Evolutionary conservation across 805 yeast genomes (phyloP), one percentile per base, ranked within the genome.

Genomic region (Zygoascus flipseniorum): DNA sequence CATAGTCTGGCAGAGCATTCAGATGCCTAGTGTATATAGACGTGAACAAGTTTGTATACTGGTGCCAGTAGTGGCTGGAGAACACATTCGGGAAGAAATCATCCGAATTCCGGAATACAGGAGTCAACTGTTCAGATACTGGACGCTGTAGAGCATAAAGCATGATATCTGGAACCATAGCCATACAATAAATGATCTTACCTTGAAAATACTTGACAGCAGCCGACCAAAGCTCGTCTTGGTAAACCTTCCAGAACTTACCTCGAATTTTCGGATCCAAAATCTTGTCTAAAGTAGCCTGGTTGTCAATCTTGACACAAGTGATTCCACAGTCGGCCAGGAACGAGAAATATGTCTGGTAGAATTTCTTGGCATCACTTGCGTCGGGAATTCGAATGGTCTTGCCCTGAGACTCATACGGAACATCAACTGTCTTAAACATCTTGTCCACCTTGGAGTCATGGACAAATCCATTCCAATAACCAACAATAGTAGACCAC

Each of bases 401-500:
- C 10, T 47, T 41, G 31, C 50, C 52, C 11, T 19, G 19, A 16
- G 20, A n/a, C 8, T 26, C 42, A 18, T 50, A 39, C 11, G 48
- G 48, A 37, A 31, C 54, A 41, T 54, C 52, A 31, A 56, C 41
- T 13, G 59, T 56, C 35, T 53, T 48, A 47, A 59, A 58, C 35
- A 48, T 42, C 44, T 61, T 26, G 28, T 60, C 66, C 26, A 65
- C 41, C 35, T 54, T 56, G 10, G 66, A 56, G 5, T 58, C 58
- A 2, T 58, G 60, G 6, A 48, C 56, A 20, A 66, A 53, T 1
- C 69, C 70, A 48, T 63, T 56, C 68, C 69, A 66, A 43, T 62
- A 65, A 3, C 70, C 70, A 16, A 56, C 52, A 10, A 66, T 45
- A 2, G 69, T 65, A 31, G 66, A 64, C 69, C 69, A 65, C n/a